Evolutionary conservation across 2,329 filamentous ascomycete genomes (phyloP), one percentile per base, ranked within the genome.

Genomic region (Aspergillus udagawae): DNA sequence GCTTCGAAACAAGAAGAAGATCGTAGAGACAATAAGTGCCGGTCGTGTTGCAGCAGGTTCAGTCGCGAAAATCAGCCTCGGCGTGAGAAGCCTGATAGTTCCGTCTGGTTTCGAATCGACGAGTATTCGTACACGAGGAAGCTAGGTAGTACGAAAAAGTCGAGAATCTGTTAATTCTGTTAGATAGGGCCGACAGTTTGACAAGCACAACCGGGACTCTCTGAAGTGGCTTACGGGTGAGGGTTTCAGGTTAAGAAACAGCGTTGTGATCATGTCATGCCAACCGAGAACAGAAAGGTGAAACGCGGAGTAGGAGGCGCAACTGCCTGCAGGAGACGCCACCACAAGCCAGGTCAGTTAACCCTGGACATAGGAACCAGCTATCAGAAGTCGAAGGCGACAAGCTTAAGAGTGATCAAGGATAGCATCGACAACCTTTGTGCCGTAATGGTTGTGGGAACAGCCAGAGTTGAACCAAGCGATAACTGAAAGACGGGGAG

Each of bases 71-170:
- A 53, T 54, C 49, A 50, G 48, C 35, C 49, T 49, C 53, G 54
- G 53, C 54, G 56, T 58, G 52, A 55, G 53, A 57, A 49, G 58
- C 52, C 49, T 45, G 48, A 60, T 49, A 21, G 29, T 55, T 48
- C 44, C 53, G 63, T 60, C 58, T 53, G 56, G 49, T 60, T 60
- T 49, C 52, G 47, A 59, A 63, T 47, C 38, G 49, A 58, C 56
- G 47, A 55, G 48, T 49, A 48, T 49, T 54, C 53, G 56, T 38
- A 45, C 50, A 35, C 54, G 25, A 45, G 55, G 35, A 50, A 38
- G 8, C 12, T 38, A 20, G 12, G 14, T 23, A 14, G 12, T 10
- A 23, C 20, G 27, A 10, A 23, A 27, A 14, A 17, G 44, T 1
- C 6, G 23, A 25, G 4, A 25, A 21, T 25, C 41, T 21, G 20